A percentile compares a stretch with the other conserved stretches of the same genome.
These are phyloP conservation scores for Leucocoprinus birnbaumii DNA, from an alignment of 768 basidiomycete species.

Conservation along the genomic window DNA sequence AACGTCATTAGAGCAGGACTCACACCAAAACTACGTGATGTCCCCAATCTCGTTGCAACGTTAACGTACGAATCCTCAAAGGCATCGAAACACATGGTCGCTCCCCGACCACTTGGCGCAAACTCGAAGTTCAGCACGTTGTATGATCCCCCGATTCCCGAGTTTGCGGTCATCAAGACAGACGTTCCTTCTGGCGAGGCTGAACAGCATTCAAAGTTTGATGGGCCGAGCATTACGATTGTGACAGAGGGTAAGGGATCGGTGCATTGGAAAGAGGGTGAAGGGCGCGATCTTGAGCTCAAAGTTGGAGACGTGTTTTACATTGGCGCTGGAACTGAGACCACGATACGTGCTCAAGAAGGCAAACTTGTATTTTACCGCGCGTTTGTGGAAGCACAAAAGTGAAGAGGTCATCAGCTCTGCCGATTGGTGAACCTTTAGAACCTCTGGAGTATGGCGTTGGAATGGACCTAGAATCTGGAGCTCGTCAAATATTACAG, in stretches of 20 bases:
- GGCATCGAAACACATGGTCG: slow-evolving; percentile 67
- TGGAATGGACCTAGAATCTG: neutral
- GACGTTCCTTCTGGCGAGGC: slow-evolving; percentile 39
- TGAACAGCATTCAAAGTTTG: slow-evolving; percentile 59
- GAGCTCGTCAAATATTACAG: neutral
- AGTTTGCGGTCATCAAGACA: slow-evolving; percentile 83
- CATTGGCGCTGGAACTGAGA: slow-evolving; percentile 65
- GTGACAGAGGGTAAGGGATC: slow-evolving; percentile 66
- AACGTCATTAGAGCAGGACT: slow-evolving; percentile 98
- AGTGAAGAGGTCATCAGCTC: neutral
- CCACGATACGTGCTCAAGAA: slow-evolving; percentile 44
- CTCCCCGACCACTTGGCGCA: slow-evolving; percentile 45
- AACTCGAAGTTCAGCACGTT: slow-evolving; percentile 33
- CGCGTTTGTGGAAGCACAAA: slow-evolving; percentile 54
- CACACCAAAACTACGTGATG: slow-evolving; percentile 94
- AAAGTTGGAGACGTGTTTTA: slow-evolving; percentile 77
- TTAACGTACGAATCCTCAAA: slow-evolving; percentile 81
- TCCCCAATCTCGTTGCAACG: slow-evolving; percentile 83
- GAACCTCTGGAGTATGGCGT: neutral
- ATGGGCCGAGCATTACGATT: slow-evolving; percentile 85
- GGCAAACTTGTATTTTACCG: slow-evolving; percentile 54
- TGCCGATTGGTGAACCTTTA: slow-evolving; percentile 8
- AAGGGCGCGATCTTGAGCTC: slow-evolving; percentile 31
- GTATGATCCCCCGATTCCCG: slow-evolving; percentile 91
- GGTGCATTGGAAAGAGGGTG: slow-evolving; percentile 43